Evolutionary conservation across 345 rosid genomes (phyloP).

Genomic region (Salix udensis): DNA sequence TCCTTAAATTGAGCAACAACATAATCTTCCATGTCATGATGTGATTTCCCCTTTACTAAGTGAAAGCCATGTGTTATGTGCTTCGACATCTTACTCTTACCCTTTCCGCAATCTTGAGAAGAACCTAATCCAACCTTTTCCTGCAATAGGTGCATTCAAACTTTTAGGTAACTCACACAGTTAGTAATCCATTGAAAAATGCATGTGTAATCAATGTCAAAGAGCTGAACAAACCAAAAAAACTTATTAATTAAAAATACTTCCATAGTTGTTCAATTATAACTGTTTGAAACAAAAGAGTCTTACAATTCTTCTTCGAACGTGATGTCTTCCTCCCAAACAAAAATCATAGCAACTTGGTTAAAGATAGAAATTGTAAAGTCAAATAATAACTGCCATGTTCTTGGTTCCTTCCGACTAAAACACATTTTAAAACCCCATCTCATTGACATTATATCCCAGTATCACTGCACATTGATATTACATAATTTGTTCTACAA

Average conservation of each 20-base stretch:
- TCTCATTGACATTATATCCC: not conserved
- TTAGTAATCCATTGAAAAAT: not conserved
- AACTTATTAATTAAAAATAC: not conserved
- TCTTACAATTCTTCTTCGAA: not conserved
- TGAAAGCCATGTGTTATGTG: conserved; percentile 74
- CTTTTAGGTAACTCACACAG: not conserved
- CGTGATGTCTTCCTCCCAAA: not conserved
- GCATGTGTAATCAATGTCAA: not conserved
- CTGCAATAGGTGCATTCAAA: conserved; percentile 26
- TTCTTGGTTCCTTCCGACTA: not conserved
- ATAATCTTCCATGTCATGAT: conserved; percentile 83
- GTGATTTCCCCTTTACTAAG: conserved; percentile 70
- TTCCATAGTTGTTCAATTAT: not conserved
- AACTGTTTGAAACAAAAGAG: not conserved
- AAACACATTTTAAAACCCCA: not conserved
- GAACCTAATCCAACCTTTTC: conserved; percentile 73
- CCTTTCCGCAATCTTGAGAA: conserved; percentile 73
- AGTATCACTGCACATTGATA: too few species aligned
- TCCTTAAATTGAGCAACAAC: conserved; percentile 70
- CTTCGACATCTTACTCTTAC: conserved; percentile 82
- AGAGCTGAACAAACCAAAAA: not conserved
- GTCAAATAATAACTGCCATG: not conserved
- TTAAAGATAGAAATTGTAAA: not conserved
- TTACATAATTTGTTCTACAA: not conserved
- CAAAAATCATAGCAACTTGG: not conserved